Evolutionary conservation across 1,284 basidiomycete genomes (phyloP).

Genomic region (Fomitopsis betulina): DNA sequence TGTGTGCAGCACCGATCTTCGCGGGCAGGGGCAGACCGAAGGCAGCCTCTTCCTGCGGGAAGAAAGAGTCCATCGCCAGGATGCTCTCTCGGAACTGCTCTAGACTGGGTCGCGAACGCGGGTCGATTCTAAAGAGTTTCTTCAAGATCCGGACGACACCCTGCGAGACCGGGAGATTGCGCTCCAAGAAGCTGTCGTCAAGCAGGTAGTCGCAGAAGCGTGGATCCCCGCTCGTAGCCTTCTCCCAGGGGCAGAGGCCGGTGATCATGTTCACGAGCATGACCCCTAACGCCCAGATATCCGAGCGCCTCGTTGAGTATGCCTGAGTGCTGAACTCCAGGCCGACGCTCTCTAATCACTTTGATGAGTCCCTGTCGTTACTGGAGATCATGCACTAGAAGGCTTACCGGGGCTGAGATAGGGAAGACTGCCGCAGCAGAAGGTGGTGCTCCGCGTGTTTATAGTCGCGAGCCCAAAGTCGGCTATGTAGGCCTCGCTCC

Average conservation of each 20-base stretch:
- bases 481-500: slow-evolving; percentile 44
- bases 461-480: slow-evolving; percentile 69
- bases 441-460: slow-evolving; percentile 40
- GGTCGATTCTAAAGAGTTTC: slow-evolving; percentile 52
- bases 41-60: slow-evolving; percentile 18
- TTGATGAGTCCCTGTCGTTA: neutral
- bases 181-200: slow-evolving; percentile 40
- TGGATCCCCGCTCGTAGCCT: slow-evolving; percentile 68
- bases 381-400: neutral
- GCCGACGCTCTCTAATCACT: slow-evolving; percentile 20
- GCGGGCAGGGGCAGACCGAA: neutral
- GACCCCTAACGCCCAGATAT: slow-evolving; percentile 28
- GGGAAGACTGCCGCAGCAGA: slow-evolving; percentile 44
- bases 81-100: slow-evolving; percentile 58
- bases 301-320: slow-evolving; percentile 21
- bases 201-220: slow-evolving; percentile 47
- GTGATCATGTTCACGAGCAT: slow-evolving; percentile 70
- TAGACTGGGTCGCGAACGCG: slow-evolving; percentile 53
- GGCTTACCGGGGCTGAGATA: slow-evolving; percentile 54
- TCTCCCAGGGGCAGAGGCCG: slow-evolving; percentile 86
- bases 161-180: slow-evolving; percentile 46
- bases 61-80: slow-evolving; percentile 61
- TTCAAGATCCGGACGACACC: slow-evolving; percentile 54
- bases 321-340: slow-evolving; percentile 5
- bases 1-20: neutral